Evolutionary conservation across 345 rosid genomes (phyloP).

Genomic region (Stellera chamaejasme): DNA sequence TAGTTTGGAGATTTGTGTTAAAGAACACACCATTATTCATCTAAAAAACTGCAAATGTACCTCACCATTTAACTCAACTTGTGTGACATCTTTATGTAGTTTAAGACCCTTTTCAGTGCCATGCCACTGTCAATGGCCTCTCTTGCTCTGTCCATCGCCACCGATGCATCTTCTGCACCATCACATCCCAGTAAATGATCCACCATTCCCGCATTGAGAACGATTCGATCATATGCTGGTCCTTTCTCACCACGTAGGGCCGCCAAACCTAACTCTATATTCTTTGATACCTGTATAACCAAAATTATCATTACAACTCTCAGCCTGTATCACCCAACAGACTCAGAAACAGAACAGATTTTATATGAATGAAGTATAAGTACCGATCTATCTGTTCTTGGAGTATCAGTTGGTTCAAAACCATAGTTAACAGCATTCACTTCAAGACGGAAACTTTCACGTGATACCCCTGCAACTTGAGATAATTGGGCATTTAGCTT

Average conservation of each 20-base stretch:
- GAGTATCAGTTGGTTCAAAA: conserved; percentile 81
- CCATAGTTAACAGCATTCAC: conserved; percentile 81
- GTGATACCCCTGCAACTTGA: conserved; percentile 55
- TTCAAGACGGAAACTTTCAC: conserved; percentile 72
- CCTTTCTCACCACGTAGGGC: conserved; percentile 79
- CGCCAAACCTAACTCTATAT: conserved; percentile 78
- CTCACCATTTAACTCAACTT: conserved; percentile 23
- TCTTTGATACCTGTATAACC: conserved; percentile 51
- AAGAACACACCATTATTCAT: no score
- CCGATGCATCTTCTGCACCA: conserved; percentile 59
- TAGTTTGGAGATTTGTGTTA: no score
- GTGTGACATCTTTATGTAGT: conserved; percentile 69
- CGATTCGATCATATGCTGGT: conserved; percentile 82
- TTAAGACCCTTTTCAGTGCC: conserved; percentile 66
- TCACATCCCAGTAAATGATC: conserved; percentile 87
- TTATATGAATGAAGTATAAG: background rate
- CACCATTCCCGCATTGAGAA: conserved; percentile 81
- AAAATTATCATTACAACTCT: background rate
- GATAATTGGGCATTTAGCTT: background rate
- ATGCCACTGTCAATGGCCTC: conserved; percentile 89
- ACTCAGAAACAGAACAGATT: background rate
- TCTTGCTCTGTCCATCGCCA: conserved; percentile 77
- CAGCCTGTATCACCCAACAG: background rate
- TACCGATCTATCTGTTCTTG: conserved; percentile 93
- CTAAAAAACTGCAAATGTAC: background rate